Percentiles rank a stretch among this genome's conserved stretches.
Evolutionary conservation across 73 alveolate species (phyloP).

Genomic region (Urostyla sp.): DNA sequence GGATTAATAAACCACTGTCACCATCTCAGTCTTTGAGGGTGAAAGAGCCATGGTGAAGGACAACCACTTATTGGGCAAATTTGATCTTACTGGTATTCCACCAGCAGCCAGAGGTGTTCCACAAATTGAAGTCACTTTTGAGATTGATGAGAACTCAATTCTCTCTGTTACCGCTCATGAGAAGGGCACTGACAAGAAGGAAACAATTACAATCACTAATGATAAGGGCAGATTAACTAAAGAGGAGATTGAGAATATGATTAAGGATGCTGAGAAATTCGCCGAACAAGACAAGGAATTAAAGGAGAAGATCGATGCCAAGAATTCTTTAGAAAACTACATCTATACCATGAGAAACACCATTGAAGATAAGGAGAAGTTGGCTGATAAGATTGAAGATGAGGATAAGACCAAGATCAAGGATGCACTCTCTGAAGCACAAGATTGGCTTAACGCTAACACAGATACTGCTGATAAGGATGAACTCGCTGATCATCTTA

Average conservation of each 20-base stretch:
- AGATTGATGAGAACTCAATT: constrained; percentile 93
- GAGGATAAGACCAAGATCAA: constrained; percentile 65
- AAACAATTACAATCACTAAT: constrained; percentile 70
- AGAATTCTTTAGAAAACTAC: constrained; percentile 78
- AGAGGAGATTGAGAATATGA: constrained; percentile 88
- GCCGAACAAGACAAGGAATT: constrained; percentile 81
- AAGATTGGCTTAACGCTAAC: constrained; percentile 75
- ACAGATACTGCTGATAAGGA: constrained; percentile 72
- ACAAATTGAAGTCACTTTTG: constrained; percentile 90
- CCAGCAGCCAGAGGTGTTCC: constrained; percentile 98
- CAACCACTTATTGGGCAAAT: constrained; percentile 75
- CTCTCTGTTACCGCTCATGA: constrained; percentile 83
- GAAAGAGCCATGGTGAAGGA: constrained; percentile 77
- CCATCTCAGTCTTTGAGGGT: constrained; percentile 81
- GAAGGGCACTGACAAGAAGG: constrained; percentile 79
- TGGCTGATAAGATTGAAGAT: constrained; percentile 59
- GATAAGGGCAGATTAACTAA: constrained; percentile 89
- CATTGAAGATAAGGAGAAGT: constrained; percentile 54
- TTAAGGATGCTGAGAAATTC: constrained; percentile 88
- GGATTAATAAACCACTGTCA: constrained; percentile 67
- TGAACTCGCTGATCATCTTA: constrained; percentile 27
- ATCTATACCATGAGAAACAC: constrained; percentile 72
- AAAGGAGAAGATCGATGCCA: constrained; percentile 82
- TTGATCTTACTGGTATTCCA: constrained; percentile 87
- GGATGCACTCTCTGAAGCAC: constrained; percentile 74